Evolutionary conservation across 257 asterid species (phyloP).

Genomic region (Cordia subcordata): DNA sequence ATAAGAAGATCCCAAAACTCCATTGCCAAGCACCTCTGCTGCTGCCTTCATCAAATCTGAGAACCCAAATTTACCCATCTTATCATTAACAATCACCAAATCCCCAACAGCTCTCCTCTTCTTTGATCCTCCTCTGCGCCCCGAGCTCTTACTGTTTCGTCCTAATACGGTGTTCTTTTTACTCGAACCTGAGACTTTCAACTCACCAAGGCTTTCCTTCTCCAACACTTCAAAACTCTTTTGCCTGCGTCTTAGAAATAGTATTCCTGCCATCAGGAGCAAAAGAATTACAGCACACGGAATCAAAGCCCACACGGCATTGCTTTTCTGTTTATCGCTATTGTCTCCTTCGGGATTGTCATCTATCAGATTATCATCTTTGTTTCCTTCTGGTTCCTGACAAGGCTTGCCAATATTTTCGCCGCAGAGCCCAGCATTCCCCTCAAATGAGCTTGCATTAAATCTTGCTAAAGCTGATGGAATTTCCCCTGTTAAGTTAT

Average conservation of each 20-base stretch:
- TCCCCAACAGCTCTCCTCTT: slow-evolving; percentile 26
- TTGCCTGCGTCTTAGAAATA: slow-evolving; percentile 30
- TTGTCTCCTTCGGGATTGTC: background rate
- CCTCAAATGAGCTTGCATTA: slow-evolving; percentile 31
- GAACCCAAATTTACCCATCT: slow-evolving; percentile 61
- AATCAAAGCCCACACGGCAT: slow-evolving; percentile 20
- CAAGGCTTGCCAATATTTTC: slow-evolving; percentile 31
- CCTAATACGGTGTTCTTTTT: slow-evolving; percentile 16
- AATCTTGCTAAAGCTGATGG: slow-evolving; percentile 40
- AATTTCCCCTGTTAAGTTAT: slow-evolving; percentile 56
- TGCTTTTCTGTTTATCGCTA: background rate
- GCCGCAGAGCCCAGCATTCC: slow-evolving; percentile 64
- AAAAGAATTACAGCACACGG: slow-evolving; percentile 14
- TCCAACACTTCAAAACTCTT: background rate
- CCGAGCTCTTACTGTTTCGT: slow-evolving; percentile 13
- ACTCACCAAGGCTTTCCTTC: slow-evolving; percentile 16
- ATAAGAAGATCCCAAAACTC: slow-evolving; percentile 54
- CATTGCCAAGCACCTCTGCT: slow-evolving; percentile 72
- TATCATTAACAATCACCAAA: slow-evolving; percentile 48
- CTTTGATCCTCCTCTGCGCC: slow-evolving; percentile 14
- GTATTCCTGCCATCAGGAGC: slow-evolving; percentile 27
- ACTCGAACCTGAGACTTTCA: slow-evolving; percentile 6
- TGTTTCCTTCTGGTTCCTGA: background rate
- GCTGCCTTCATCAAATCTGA: slow-evolving; percentile 75
- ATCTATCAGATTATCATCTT: background rate